Conservation (phyloP, 306 rosid genomes). For the Rosa persica region DNA sequence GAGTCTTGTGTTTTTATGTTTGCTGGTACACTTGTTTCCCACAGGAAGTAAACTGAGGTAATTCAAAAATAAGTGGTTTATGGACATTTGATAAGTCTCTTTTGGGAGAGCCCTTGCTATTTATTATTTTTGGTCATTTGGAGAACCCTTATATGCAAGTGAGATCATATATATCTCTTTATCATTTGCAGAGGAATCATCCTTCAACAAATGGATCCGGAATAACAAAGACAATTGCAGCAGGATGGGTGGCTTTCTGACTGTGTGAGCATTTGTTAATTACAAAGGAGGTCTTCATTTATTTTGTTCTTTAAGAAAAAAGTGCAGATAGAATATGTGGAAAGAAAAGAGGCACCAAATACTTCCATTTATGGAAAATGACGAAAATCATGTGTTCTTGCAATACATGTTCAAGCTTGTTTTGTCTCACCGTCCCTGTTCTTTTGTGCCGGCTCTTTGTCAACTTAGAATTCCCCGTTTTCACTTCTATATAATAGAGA, state of each 20-base stretch:
- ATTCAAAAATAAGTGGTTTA: not conserved
- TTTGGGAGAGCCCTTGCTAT: not conserved
- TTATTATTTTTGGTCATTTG: not conserved
- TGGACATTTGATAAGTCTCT: not conserved
- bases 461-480: not conserved
- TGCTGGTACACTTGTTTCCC: not conserved
- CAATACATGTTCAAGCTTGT: not conserved
- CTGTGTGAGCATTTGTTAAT: conserved; percentile 3
- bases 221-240: not conserved
- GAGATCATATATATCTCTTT: not conserved
- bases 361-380: not conserved
- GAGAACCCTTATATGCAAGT: not conserved
- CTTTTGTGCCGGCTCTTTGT: not conserved
- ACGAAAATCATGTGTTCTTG: not conserved
- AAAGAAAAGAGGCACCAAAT: not conserved
- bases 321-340: not conserved
- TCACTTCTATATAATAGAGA: not conserved
- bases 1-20: not conserved
- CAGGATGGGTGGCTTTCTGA: conserved; percentile 7
- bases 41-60: not conserved
- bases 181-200: not conserved
- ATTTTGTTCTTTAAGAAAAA: not conserved
- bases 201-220: not conserved
- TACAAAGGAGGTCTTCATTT: not conserved
- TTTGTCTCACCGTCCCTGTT: not conserved